Conservation (phyloP, 106 monocot genomes). For the Apostasia shenzhenica region DNA sequence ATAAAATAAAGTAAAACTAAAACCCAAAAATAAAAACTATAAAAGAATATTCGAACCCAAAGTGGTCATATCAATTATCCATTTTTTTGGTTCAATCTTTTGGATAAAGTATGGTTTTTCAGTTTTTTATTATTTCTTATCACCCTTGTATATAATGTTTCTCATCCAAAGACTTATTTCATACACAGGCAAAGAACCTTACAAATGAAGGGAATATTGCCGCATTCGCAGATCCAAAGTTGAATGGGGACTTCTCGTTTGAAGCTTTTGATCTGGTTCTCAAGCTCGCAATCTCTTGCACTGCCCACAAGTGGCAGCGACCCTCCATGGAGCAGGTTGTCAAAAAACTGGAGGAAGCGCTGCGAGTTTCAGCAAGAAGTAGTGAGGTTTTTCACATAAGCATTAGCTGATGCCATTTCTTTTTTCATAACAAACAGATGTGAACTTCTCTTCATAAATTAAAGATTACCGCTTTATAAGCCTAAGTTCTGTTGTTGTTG, state of each 20-base stretch:
- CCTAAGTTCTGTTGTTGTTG: too few relatives aligned
- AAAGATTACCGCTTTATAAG: too few relatives aligned
- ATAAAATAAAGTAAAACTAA: too few relatives aligned
- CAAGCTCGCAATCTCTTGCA: slow-evolving; percentile 35
- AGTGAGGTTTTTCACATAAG: slow-evolving; percentile 5
- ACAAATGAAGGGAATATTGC: slow-evolving; percentile 18
- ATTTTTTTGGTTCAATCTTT: too few relatives aligned
- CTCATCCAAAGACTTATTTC: background rate
- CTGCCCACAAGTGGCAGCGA: slow-evolving; percentile 23
- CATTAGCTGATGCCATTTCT: background rate
- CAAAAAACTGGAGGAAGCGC: slow-evolving; percentile 23
- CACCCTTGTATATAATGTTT: background rate
- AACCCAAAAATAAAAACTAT: too few relatives aligned
- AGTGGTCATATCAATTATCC: too few relatives aligned
- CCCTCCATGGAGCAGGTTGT: slow-evolving; percentile 45
- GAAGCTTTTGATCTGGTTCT: slow-evolving; percentile 38
- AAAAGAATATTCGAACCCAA: too few relatives aligned
- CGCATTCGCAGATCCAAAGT: slow-evolving; percentile 38
- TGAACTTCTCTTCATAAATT: too few relatives aligned
- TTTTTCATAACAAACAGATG: too few relatives aligned
- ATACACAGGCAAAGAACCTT: slow-evolving; percentile 23
- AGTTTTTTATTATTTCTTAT: too few relatives aligned
- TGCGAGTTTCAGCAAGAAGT: slow-evolving; percentile 27
- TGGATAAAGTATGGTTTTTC: too few relatives aligned
- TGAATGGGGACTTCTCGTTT: slow-evolving; percentile 28